Conservation (phyloP, 2,329 filamentous ascomycete genomes). For the Cercospora beticola region DNA sequence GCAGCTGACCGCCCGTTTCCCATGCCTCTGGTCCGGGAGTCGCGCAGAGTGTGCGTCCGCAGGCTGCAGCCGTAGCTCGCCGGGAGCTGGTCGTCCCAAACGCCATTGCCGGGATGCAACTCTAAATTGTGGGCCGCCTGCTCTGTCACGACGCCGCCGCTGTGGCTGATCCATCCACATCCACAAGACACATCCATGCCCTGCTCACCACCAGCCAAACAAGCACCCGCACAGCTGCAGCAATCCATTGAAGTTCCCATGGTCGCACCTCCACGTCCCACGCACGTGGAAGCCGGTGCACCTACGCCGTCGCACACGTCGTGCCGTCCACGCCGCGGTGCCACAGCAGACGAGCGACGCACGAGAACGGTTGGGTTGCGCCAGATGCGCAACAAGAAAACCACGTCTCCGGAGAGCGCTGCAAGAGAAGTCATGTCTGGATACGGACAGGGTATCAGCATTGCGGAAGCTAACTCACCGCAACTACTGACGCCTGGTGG, state of each 20-base stretch:
- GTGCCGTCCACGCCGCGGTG: neutral
- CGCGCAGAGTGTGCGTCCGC: neutral
- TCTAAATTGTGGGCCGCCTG: slow-evolving; percentile 2
- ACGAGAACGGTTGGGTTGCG: neutral
- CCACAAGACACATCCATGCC: neutral
- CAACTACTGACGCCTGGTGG: neutral
- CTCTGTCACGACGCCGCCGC: neutral
- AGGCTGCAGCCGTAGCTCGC: slow-evolving; percentile 7
- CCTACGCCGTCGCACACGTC: neutral
- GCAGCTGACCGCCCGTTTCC: slow-evolving; percentile 3
- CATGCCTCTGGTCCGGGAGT: slow-evolving; percentile 1
- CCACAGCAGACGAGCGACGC: slow-evolving; percentile 1
- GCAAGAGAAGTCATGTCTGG: neutral
- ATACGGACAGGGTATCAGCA: neutral
- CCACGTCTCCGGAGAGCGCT: neutral
- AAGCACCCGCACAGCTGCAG: neutral
- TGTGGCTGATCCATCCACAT: slow-evolving; percentile 11
- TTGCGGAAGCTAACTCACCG: neutral
- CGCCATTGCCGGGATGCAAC: slow-evolving; percentile 10
- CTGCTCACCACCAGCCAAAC: neutral
- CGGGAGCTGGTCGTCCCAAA: slow-evolving; percentile 4
- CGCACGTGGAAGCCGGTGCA: neutral
- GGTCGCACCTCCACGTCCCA: neutral
- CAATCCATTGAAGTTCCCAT: neutral
- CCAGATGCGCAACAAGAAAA: neutral